These are phyloP conservation scores for Mucor ambiguus DNA, from an alignment of 371 early-diverging fungal species.

Conservation along the genomic window DNA sequence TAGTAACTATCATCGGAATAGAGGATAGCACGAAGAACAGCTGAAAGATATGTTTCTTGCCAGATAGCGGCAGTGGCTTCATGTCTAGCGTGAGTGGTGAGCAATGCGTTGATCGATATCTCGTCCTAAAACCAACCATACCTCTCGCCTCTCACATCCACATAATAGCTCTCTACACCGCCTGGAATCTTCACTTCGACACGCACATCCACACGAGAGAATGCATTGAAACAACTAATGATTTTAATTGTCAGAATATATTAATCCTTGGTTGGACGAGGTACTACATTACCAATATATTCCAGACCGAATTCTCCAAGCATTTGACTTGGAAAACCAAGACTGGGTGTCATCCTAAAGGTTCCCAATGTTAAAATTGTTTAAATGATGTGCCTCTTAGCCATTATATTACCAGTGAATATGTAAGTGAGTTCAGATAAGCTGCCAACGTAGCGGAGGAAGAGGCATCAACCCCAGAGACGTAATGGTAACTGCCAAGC, in stretches of 20 bases:
- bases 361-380: background rate
- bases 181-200: slow-evolving; percentile 98
- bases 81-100: slow-evolving; percentile 33
- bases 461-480: slow-evolving; percentile 92
- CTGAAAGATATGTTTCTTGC: slow-evolving; percentile 89
- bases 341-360: slow-evolving; percentile 67
- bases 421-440: slow-evolving; percentile 93
- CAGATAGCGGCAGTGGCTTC: slow-evolving; percentile 85
- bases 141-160: slow-evolving; percentile 81
- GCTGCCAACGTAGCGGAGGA: slow-evolving; percentile 94
- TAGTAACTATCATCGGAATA: slow-evolving; percentile 82
- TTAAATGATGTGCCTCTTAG: background rate
- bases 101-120: no score
- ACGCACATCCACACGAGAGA: slow-evolving; percentile 93
- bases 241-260: background rate
- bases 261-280: background rate
- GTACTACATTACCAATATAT: slow-evolving; percentile 60
- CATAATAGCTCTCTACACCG: slow-evolving; percentile 91
- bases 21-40: slow-evolving; percentile 85
- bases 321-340: slow-evolving; percentile 70
- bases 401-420: slow-evolving; percentile 71
- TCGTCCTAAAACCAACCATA: slow-evolving; percentile 14
- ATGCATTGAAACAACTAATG: slow-evolving; percentile 91
- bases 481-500: slow-evolving; percentile 82
- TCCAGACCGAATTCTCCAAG: slow-evolving; percentile 74